Evolutionary conservation across 148 eudicot species (phyloP), one percentile per base, ranked within the genome.

Genomic region (Cornus kousa): DNA sequence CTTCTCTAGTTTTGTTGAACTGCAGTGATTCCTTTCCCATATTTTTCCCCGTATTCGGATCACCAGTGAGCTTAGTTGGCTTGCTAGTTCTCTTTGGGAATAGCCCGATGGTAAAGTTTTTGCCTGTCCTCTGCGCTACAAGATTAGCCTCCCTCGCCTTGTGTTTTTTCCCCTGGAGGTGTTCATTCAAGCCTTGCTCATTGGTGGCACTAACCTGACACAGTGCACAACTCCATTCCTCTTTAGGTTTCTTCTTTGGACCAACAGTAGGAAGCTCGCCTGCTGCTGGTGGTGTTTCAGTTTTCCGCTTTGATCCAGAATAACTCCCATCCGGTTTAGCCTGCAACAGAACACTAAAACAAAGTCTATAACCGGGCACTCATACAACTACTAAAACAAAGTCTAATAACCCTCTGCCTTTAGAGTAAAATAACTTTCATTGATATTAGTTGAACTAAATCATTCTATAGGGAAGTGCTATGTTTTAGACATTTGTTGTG

Each of bases 131-230:
- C 43, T 77, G 79, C 22, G 84, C 72, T 13, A 67, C 39, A 75
- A 80, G 67, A 57, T 78, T 81, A 66, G 82, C 88, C 84, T 81
- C 88, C 75, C 71, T 85, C 4, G 87, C 55, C 83, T 87, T 87
- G 90, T 94, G 97, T 78, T 82, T 92, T 80, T 86, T 92, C 14
- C 98, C 98, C 33, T 71, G 75, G 1, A 92, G 70, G 75, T 94
- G 97, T 2, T 85, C 88, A 7, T 87, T 74, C 68, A 94, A 67
- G 40, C 80, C 80, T 46, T n/a, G 87, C 67, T 89, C 87, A 7
- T 88, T 82, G 32, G 92, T 86, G 32, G 90, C 86, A 75, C 75
- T 84, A 28, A 94, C 76, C 33, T 83, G 79, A 75, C 98, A 91
- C 22, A 91, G 43, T 24, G 89, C 86, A 75, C 98, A 94, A 70